A percentile compares a stretch with the other conserved stretches of the same genome.
These are phyloP conservation scores for Debaryomyces subglobosus DNA, from an alignment of 1,139 yeast genomes.

Conservation along the genomic window DNA sequence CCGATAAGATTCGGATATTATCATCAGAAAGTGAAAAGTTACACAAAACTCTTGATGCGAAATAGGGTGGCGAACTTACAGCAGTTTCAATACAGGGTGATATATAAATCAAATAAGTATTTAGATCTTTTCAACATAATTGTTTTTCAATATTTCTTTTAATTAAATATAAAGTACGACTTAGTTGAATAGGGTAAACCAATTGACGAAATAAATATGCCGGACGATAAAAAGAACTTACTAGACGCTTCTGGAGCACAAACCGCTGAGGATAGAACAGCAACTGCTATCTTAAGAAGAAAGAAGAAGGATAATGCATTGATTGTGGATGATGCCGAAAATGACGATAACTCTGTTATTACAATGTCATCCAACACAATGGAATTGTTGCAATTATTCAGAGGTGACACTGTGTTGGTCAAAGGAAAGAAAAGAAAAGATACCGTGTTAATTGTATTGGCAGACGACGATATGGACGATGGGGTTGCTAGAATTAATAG, in stretches of 20 bases:
- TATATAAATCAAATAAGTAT: not conserved
- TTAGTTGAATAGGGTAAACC: conserved; percentile 4
- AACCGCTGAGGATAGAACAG: conserved; percentile 76
- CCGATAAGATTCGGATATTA: conserved; percentile 5
- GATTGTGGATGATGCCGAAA: conserved; percentile 94
- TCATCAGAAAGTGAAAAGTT: conserved; percentile 8
- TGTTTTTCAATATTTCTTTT: conserved; percentile 5
- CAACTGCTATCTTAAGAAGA: conserved; percentile 95
- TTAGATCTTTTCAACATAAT: not conserved
- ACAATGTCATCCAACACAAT: conserved; percentile 94
- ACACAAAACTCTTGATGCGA: conserved; percentile 10
- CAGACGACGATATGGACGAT: conserved; percentile 96
- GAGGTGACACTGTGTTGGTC: conserved; percentile 97
- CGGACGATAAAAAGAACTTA: conserved; percentile 41
- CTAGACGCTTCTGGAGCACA: conserved; percentile 51
- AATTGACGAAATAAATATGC: conserved; percentile 21
- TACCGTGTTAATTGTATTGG: conserved; percentile 93
- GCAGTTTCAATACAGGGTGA: not conserved
- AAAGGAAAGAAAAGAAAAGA: conserved; percentile 98
- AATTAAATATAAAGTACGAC: not conserved
- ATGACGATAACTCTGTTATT: conserved; percentile 95
- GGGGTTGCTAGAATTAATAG: conserved; percentile 95
- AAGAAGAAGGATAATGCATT: conserved; percentile 97
- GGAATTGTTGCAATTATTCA: conserved; percentile 92
- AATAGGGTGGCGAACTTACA: conserved; percentile 11